phyloP scores from a whole-genome alignment of 345 rosid species.

The Angophora floribunda region DNA sequence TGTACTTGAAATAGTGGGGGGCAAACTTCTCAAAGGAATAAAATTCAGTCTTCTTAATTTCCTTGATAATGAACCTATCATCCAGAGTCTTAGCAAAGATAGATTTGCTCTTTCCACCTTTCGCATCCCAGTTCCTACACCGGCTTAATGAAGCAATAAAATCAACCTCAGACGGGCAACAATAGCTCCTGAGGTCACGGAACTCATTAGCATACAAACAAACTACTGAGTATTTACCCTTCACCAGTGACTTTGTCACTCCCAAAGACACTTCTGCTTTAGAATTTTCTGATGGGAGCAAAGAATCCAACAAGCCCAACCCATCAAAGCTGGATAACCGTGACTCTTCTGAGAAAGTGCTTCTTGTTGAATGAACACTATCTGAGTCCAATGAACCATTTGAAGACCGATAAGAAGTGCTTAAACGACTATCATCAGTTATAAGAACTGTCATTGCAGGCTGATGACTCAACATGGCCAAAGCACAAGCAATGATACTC shows the following conservation, averaged over 20 bases:
- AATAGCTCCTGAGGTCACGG: constrained; percentile 56
- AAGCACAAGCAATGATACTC: constrained; percentile 84
- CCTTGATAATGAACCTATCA: constrained; percentile 83
- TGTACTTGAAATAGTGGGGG: constrained; percentile 70
- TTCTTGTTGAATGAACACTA: constrained; percentile 18
- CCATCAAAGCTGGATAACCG: constrained; percentile 76
- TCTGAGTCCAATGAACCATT: constrained; percentile 50
- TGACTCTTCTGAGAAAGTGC: constrained; percentile 38
- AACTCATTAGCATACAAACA: constrained; percentile 71
- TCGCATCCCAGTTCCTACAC: constrained; percentile 89
- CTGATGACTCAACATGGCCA: constrained; percentile 42
- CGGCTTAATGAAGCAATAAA: constrained; percentile 84
- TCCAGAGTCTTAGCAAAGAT: constrained; percentile 86
- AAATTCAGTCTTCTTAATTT: constrained; percentile 86
- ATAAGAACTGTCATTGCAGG: constrained; percentile 9
- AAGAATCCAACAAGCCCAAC: constrained; percentile 46
- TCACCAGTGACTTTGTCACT: constrained; percentile 43
- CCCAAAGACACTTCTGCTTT: constrained; percentile 62
- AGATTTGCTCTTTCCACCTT: constrained; percentile 95
- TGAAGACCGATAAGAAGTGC: constrained; percentile 45
- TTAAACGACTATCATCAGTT: constrained; percentile 19
- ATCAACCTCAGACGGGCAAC: constrained; percentile 76
- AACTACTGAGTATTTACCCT: constrained; percentile 70
- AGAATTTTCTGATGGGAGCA: constrained; percentile 34
- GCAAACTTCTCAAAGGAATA: constrained; percentile 88